These are phyloP conservation scores for Phytophthora fragariae DNA, from an alignment of 352 stramenopile genomes.

Conservation along the genomic window DNA sequence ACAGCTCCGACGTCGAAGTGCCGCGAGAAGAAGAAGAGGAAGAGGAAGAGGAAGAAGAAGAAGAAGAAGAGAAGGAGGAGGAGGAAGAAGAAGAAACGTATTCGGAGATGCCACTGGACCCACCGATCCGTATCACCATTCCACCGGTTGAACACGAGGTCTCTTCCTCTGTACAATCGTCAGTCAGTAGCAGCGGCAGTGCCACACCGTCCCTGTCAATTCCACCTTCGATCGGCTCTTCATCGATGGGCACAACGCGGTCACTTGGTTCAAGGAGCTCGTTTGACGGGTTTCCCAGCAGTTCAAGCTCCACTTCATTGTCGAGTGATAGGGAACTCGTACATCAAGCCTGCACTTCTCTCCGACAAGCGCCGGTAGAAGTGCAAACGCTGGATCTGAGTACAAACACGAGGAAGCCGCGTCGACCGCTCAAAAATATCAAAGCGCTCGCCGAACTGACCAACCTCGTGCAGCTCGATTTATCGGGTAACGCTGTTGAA, in stretches of 20 bases:
- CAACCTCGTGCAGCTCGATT: conserved; percentile 63
- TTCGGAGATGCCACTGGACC: conserved; percentile 12
- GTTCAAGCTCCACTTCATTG: conserved; percentile 22
- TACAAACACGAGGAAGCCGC: conserved; percentile 52
- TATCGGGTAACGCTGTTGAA: conserved; percentile 70
- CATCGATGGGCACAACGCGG: conserved; percentile 23
- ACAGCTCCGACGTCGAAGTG: conserved; percentile 23
- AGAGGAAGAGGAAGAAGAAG: conserved; percentile 2
- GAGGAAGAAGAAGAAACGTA: conserved; percentile 7
- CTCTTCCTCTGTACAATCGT: neutral
- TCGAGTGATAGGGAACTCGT: conserved; percentile 53
- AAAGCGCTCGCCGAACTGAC: conserved; percentile 54
- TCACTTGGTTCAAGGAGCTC: conserved; percentile 36
- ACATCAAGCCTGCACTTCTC: conserved; percentile 37
- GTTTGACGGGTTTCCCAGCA: conserved; percentile 36
- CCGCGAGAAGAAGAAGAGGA: conserved; percentile 12
- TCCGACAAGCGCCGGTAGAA: conserved; percentile 35
- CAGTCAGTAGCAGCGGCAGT: conserved; percentile 20
- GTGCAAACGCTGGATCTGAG: conserved; percentile 58
- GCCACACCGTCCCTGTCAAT: conserved; percentile 18
- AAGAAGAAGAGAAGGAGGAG: neutral
- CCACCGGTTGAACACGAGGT: conserved; percentile 16
- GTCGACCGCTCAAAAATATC: conserved; percentile 68
- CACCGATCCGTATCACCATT: conserved; percentile 29
- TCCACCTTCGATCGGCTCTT: conserved; percentile 26